phyloP scores from a whole-genome alignment of 2,329 filamentous ascomycete species.

The Stemphylium lycopersici region DNA sequence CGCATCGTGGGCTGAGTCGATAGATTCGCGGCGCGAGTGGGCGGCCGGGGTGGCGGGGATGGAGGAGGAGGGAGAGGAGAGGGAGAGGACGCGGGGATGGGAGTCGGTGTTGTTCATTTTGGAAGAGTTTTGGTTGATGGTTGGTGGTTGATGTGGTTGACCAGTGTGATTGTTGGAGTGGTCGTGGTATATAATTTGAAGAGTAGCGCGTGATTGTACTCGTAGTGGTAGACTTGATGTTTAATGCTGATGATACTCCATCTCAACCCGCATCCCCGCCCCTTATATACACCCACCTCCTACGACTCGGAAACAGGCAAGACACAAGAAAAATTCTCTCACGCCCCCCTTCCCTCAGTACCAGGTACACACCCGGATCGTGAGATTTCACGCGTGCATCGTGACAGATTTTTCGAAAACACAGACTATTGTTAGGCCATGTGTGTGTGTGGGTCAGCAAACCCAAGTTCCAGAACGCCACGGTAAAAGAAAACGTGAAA shows the following conservation, averaged over 20 bases:
- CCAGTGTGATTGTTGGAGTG: neutral
- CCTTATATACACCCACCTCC: conserved; percentile 18
- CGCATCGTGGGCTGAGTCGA: conserved; percentile 30
- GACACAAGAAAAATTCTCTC: conserved; percentile 9
- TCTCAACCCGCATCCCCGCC: neutral
- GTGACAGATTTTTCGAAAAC: conserved; percentile 16
- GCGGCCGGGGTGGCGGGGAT: conserved; percentile 14
- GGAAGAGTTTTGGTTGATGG: neutral
- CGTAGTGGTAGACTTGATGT: conserved; percentile 5
- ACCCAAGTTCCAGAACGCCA: neutral
- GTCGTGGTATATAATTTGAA: neutral
- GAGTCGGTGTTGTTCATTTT: conserved; percentile 30
- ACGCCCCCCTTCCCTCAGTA: neutral
- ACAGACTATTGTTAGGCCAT: neutral
- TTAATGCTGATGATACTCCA: conserved; percentile 9
- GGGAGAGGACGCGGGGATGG: conserved; percentile 31
- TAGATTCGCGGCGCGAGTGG: conserved; percentile 23
- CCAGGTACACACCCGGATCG: conserved; percentile 12
- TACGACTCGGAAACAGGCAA: neutral
- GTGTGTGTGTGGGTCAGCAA: neutral
- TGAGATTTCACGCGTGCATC: conserved; percentile 18
- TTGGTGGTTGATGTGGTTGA: neutral
- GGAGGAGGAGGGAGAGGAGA: conserved; percentile 15
- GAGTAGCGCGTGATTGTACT: neutral
- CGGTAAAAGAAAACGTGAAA: neutral